Percentiles rank a stretch among this genome's conserved stretches.
These are phyloP conservation scores for Cryptococcus amylolentus DNA, from an alignment of 1,284 basidiomycete species.

Conservation along the genomic window DNA sequence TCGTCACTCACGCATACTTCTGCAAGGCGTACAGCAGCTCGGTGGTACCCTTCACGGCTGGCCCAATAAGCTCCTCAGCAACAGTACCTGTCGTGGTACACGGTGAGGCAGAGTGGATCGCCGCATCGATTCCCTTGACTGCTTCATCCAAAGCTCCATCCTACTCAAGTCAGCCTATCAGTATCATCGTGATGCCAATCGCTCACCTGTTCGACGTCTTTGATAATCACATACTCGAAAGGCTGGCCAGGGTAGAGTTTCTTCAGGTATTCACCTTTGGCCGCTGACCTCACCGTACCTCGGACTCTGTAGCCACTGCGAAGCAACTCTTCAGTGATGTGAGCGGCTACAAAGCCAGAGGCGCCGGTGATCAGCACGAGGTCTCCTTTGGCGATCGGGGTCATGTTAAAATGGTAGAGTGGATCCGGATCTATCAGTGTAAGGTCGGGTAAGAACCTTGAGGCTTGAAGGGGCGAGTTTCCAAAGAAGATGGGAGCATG, in stretches of 20 bases:
- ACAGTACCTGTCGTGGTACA: slow-evolving; percentile 40
- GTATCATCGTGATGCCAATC: background rate
- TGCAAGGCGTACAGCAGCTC: slow-evolving; percentile 58
- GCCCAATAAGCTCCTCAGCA: slow-evolving; percentile 57
- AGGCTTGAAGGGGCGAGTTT: background rate
- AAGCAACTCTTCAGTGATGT: slow-evolving; percentile 28
- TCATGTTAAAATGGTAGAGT: slow-evolving; percentile 6
- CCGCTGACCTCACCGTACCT: slow-evolving; percentile 56
- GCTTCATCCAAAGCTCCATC: slow-evolving; percentile 66
- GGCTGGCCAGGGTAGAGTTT: slow-evolving; percentile 52
- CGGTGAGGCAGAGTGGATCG: slow-evolving; percentile 41
- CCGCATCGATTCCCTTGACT: slow-evolving; percentile 62
- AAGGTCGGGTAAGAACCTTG: too few relatives aligned
- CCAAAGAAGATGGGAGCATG: background rate
- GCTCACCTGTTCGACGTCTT: slow-evolving; percentile 56
- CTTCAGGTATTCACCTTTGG: slow-evolving; percentile 55
- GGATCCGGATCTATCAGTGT: background rate
- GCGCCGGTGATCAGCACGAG: slow-evolving; percentile 28
- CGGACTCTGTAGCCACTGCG: slow-evolving; percentile 51
- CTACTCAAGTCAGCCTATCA: slow-evolving; percentile 30
- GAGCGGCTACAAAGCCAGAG: slow-evolving; percentile 27
- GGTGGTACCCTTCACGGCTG: slow-evolving; percentile 62
- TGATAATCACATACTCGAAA: slow-evolving; percentile 56
- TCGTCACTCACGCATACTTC: slow-evolving; percentile 54
- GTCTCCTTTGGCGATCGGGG: slow-evolving; percentile 18